Evolutionary conservation across 1,284 basidiomycete genomes (phyloP).

Genomic region (Naganishia sp.): DNA sequence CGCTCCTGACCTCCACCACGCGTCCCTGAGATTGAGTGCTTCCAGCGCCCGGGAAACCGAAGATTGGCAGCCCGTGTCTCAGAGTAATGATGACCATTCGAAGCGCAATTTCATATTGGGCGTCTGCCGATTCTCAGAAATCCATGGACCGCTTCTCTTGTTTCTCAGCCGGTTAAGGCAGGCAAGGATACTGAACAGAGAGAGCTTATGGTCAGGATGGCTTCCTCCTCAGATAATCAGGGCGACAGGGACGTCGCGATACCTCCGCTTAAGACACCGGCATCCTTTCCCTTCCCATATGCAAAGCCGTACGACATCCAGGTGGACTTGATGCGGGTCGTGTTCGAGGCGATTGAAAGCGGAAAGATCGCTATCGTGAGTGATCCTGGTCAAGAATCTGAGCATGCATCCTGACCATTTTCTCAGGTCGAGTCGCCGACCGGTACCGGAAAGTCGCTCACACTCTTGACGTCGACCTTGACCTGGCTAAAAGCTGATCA

Average conservation of each 20-base stretch:
- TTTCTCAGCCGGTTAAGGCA: no score
- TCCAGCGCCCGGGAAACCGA: not conserved
- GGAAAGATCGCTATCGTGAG: conserved; percentile 67
- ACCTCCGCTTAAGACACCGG: conserved; percentile 58
- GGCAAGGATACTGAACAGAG: no score
- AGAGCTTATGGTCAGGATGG: not conserved
- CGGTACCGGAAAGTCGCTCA: conserved; percentile 88
- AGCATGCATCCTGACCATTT: not conserved
- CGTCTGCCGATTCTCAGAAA: no score
- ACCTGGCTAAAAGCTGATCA: conserved; percentile 68
- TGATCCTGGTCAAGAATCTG: conserved; percentile 31
- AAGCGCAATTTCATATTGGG: not conserved
- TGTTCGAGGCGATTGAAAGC: conserved; percentile 77
- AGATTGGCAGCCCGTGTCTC: conserved; percentile 1
- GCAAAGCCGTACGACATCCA: conserved; percentile 83
- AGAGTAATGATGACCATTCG: not conserved
- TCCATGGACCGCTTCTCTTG: no score
- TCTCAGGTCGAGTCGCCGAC: conserved; percentile 73
- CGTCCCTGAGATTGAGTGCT: not conserved
- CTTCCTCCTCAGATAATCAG: not conserved
- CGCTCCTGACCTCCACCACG: conserved; percentile 6
- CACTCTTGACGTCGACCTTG: conserved; percentile 73
- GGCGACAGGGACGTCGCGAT: not conserved
- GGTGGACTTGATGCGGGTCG: conserved; percentile 79
- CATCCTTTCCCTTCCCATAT: conserved; percentile 75